phyloP scores from a whole-genome alignment of 768 basidiomycete species.

The Tylopilus sp. region DNA sequence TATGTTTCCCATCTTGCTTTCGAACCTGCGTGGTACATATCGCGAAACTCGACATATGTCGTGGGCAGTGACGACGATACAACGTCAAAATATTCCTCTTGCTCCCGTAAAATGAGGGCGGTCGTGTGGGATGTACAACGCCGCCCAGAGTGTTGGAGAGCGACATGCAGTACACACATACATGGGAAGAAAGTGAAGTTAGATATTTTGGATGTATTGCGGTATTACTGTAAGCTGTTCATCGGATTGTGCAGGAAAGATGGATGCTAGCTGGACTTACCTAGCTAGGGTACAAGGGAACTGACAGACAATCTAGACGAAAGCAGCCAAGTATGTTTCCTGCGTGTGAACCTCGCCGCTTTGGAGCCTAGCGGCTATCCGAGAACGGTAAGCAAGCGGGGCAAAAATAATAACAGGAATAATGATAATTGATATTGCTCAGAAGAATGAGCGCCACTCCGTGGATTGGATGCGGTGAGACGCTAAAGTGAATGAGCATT shows the following conservation, averaged over 20 bases:
- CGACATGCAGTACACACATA: conserved; percentile 26
- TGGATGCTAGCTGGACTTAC: conserved; percentile 12
- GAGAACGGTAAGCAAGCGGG: conserved; percentile 31
- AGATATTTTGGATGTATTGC: conserved; percentile 2
- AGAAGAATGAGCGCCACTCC: conserved; percentile 79
- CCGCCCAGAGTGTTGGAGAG: conserved; percentile 98
- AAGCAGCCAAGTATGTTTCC: conserved; percentile 35
- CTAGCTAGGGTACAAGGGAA: conserved; percentile 4
- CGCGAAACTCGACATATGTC: conserved; percentile 34
- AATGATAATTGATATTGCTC: conserved; percentile 58
- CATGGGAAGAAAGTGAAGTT: background rate
- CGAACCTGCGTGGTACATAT: conserved; percentile 28
- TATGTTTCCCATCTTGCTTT: conserved; percentile 37
- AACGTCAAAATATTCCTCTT: conserved; percentile 41
- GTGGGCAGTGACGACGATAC: conserved; percentile 32
- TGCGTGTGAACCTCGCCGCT: conserved; percentile 50
- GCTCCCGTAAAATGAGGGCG: conserved; percentile 98
- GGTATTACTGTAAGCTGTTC: background rate
- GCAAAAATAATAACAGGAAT: conserved; percentile 40
- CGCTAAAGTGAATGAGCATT: conserved; percentile 84
- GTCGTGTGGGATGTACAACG: conserved; percentile 64
- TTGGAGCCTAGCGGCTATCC: conserved; percentile 25
- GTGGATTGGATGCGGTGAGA: conserved; percentile 53
- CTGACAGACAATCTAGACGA: background rate
- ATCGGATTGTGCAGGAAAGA: background rate